Conservation (phyloP, 176 grass and related monocot species). For the Juncus effusus region DNA sequence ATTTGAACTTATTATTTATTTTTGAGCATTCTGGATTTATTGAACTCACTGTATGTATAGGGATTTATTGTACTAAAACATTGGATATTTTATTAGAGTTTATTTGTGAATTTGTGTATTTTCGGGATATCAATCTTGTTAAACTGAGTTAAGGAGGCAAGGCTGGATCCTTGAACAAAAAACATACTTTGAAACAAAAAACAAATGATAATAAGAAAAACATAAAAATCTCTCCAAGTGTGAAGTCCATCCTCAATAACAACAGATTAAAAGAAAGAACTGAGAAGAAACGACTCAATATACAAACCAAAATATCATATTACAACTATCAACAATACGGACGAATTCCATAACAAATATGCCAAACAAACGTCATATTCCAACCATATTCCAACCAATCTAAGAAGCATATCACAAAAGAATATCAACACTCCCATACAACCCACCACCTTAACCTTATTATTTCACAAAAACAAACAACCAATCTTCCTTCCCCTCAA, state of each 20-base stretch:
- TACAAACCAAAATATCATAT: neutral
- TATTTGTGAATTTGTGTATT: too few relatives aligned
- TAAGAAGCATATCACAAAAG: constrained; percentile 23
- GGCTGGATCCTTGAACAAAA: too few relatives aligned
- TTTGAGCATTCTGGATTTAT: too few relatives aligned
- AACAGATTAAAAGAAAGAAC: constrained; percentile 8
- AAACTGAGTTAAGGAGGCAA: too few relatives aligned
- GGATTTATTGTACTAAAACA: too few relatives aligned
- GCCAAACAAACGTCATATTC: neutral
- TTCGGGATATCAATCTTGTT: too few relatives aligned
- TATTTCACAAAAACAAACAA: constrained; percentile 17
- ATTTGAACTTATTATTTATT: too few relatives aligned
- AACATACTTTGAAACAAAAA: too few relatives aligned
- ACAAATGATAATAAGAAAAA: too few relatives aligned
- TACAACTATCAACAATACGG: constrained; percentile 4
- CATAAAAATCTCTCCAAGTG: too few relatives aligned
- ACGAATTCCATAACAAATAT: neutral
- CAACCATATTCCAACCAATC: constrained; percentile 17
- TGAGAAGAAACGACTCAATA: constrained; percentile 12
- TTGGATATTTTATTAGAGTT: too few relatives aligned
- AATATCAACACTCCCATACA: constrained; percentile 18
- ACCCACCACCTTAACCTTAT: neutral
- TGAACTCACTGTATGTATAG: too few relatives aligned
- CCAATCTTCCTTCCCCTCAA: neutral
- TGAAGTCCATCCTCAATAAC: neutral